Conservation (phyloP, 257 asterid genomes). For the Plantago elongata region DNA sequence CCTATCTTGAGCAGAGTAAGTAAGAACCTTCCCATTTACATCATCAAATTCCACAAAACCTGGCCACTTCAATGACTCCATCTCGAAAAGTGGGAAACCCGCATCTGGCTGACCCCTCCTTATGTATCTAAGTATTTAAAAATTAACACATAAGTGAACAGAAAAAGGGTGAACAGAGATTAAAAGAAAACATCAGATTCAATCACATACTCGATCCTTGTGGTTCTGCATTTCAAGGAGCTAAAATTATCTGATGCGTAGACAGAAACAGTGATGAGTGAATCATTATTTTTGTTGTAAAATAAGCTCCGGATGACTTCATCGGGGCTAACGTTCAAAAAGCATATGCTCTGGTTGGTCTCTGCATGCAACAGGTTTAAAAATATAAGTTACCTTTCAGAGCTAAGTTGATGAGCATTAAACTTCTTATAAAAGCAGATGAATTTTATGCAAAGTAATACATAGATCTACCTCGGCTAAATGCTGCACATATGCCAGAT, state of each 20-base stretch:
- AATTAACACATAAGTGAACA: slow-evolving; percentile 20
- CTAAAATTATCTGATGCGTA: slow-evolving; percentile 96
- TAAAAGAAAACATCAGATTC: slow-evolving; percentile 9
- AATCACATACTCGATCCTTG: slow-evolving; percentile 83
- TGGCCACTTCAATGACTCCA: slow-evolving; percentile 98
- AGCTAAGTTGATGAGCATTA: not conserved
- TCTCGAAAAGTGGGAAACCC: slow-evolving; percentile 89
- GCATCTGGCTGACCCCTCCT: slow-evolving; percentile 96
- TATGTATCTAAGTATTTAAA: slow-evolving; percentile 54
- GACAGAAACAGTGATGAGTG: slow-evolving; percentile 95
- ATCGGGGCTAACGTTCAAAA: slow-evolving; percentile 87
- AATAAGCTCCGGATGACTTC: slow-evolving; percentile 98
- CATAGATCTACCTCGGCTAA: slow-evolving; percentile 72
- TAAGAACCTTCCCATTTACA: slow-evolving; percentile 95
- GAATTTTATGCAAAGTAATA: not conserved
- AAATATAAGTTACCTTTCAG: slow-evolving; percentile 19
- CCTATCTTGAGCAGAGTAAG: slow-evolving; percentile 98
- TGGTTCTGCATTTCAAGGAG: slow-evolving; percentile 92
- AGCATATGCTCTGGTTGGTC: slow-evolving; percentile 90
- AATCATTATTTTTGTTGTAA: slow-evolving; percentile 95
- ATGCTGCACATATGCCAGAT: slow-evolving; percentile 98
- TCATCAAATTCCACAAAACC: slow-evolving; percentile 99
- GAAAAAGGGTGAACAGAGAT: slow-evolving; percentile 16
- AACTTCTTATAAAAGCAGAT: not conserved
- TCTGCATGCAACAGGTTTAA: slow-evolving; percentile 50